phyloP scores from a whole-genome alignment of 805 yeast species.

The Monosporozyma aerobia region DNA sequence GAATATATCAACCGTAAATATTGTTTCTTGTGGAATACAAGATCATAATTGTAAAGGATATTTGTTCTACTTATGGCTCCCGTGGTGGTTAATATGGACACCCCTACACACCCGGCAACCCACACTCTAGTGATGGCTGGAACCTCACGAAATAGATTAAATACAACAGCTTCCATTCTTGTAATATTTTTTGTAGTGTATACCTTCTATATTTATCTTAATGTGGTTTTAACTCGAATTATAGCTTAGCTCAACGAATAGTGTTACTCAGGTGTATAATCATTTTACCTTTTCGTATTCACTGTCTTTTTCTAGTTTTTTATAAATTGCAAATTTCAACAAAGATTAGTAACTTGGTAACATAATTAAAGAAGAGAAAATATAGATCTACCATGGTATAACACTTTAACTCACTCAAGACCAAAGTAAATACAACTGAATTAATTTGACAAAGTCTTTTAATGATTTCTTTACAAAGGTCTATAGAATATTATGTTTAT shows the following conservation, averaged over 20 bases:
- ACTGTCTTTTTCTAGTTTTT: not conserved
- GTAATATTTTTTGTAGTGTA: not conserved
- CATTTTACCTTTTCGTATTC: not conserved
- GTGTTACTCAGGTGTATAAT: not conserved
- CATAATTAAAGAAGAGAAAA: not conserved
- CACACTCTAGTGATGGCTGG: constrained; percentile 37
- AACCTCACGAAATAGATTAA: constrained; percentile 22
- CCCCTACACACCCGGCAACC: constrained; percentile 29
- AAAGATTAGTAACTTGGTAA: not conserved
- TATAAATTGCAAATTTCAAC: not conserved
- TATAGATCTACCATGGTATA: not conserved
- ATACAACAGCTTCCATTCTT: constrained; percentile 23
- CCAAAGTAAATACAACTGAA: too few species aligned
- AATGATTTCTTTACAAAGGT: not conserved
- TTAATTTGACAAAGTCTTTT: not conserved
- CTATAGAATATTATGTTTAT: not conserved
- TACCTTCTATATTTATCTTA: too few species aligned
- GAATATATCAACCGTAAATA: constrained; percentile 33
- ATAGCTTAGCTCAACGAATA: not conserved
- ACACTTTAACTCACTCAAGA: not conserved
- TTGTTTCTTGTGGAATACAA: constrained; percentile 33
- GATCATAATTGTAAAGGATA: constrained; percentile 30
- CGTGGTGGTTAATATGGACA: constrained; percentile 29
- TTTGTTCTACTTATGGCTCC: constrained; percentile 28
- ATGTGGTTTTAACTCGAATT: not conserved